phyloP scores from a whole-genome alignment of 108 stramenopile species.

The Pinguiococcus pyrenoidosus region DNA sequence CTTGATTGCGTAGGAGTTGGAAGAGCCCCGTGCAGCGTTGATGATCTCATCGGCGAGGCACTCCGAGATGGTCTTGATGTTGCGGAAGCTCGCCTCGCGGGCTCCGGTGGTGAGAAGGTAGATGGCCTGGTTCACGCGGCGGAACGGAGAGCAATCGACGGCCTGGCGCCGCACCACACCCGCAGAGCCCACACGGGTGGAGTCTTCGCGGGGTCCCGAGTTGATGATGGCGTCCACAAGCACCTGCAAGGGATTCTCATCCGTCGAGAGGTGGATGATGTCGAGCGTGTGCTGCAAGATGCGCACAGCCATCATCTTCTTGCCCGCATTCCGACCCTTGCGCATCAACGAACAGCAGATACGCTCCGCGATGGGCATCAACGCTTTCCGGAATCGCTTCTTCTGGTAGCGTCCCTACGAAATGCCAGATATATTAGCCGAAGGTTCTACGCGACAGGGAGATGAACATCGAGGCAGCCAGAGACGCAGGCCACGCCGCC shows the following conservation, averaged over 20 bases:
- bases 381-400: slow-evolving; percentile 99
- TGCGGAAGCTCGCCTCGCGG: slow-evolving; percentile 95
- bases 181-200: slow-evolving; percentile 97
- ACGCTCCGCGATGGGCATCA: slow-evolving; percentile 97
- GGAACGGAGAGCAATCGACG: slow-evolving; percentile 99
- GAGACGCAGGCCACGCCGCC: too few species aligned
- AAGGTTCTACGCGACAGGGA: too few species aligned
- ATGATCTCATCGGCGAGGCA: slow-evolving; percentile 99
- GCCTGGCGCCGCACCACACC: slow-evolving; percentile 99
- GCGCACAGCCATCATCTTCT: slow-evolving; percentile 97
- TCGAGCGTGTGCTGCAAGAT: slow-evolving; percentile 98
- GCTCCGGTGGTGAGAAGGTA: slow-evolving; percentile 95
- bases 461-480: too few species aligned
- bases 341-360: slow-evolving; percentile 94
- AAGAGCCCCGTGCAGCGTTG: slow-evolving; percentile 96
- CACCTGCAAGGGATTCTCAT: slow-evolving; percentile 99
- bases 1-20: slow-evolving; percentile 99
- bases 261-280: slow-evolving; percentile 97
- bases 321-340: slow-evolving; percentile 95
- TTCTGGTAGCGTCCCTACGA: slow-evolving; percentile 98
- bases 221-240: slow-evolving; percentile 99
- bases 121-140: slow-evolving; percentile 97
- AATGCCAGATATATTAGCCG: too few species aligned
- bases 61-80: slow-evolving; percentile 99
- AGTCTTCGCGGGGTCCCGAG: slow-evolving; percentile 98